A percentile compares a stretch with the other conserved stretches of the same genome.
phyloP scores from a whole-genome alignment of 2,329 filamentous ascomycete species.

The Aspergillus terreus region DNA sequence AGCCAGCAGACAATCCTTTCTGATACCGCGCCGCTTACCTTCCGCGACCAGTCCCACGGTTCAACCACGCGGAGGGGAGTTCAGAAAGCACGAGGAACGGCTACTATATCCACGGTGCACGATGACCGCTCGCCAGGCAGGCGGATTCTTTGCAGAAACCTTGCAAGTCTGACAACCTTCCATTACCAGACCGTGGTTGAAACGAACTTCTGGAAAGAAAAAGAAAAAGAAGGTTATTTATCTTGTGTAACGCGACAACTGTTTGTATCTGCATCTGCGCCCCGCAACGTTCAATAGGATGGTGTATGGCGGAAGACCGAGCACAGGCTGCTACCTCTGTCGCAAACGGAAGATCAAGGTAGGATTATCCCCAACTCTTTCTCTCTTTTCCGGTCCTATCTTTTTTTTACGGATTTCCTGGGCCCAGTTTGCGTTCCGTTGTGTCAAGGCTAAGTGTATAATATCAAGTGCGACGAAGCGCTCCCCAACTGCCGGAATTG shows the following conservation, averaged over 20 bases:
- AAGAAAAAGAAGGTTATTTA: neutral
- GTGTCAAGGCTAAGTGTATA: conserved; percentile 6
- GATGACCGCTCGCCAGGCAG: conserved; percentile 12
- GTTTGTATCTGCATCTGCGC: neutral
- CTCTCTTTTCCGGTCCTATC: neutral
- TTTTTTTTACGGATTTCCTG: neutral
- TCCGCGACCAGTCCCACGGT: neutral
- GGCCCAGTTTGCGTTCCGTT: neutral
- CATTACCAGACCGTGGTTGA: neutral
- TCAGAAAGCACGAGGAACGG: neutral
- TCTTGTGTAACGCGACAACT: neutral
- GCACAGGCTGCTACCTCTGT: conserved; percentile 38
- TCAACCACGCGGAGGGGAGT: neutral
- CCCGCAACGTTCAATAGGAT: conserved; percentile 20
- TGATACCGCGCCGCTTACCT: neutral
- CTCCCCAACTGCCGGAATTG: conserved; percentile 36
- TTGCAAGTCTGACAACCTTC: neutral
- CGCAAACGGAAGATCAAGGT: conserved; percentile 40
- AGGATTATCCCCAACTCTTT: conserved; percentile 11
- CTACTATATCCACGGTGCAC: conserved; percentile 1
- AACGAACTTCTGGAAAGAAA: neutral
- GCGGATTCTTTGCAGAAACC: conserved; percentile 4
- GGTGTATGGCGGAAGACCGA: conserved; percentile 41
- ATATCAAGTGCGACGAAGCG: conserved; percentile 34
- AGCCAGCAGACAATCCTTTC: neutral